Evolutionary conservation across 176 grass and related monocot species (phyloP), one percentile per base, ranked within the genome.

Genomic region (Typha latifolia): DNA sequence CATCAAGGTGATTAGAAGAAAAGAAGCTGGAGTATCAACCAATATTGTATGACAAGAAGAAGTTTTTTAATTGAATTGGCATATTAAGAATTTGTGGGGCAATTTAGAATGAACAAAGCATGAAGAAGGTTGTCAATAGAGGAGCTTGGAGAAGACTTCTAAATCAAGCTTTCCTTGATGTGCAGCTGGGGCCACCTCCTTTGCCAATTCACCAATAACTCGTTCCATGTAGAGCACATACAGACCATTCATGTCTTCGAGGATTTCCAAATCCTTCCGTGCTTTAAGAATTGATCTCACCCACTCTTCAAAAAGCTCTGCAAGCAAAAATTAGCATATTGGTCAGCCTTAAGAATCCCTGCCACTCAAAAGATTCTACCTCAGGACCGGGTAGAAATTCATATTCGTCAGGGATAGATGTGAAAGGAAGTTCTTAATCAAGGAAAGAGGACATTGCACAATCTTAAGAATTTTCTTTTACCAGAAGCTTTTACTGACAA

Each of bases 261-360:
- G 64, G 62, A 90, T 49, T 86, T 78, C 82, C 71, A 91, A 78
- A 79, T 89, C 83, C 70, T 78, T 90, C 48, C 78, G 78, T 62
- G 81, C 74, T 76, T 92, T 88, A 56, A 97, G 80, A 76, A 92
- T 77, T 57, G 72, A 97, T 86, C 93, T 86, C 49, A 57, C 81
- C 84, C 83, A 90, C 79, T 92, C 93, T 74, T 97, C 85, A 71
- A 90, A 89, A 57, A 84, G 63, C 70, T 72, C 93, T 97, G 78
- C 74, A 86, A 75, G 22, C 69, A 66, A 26, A 66, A 15, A 80
- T 62, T 12, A 80, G 27, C 27, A 29, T 3, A 29, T 29, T 29
- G 27, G 27, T 29, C 27, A 29, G 51, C 14, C 75, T 69, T 68
- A 68, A 34, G 15, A 65, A 11, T 12, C 15, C 27, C 3, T 65